Evolutionary conservation across 2,329 filamentous ascomycete species (phyloP).

Genomic region (Sphaerulina musiva): DNA sequence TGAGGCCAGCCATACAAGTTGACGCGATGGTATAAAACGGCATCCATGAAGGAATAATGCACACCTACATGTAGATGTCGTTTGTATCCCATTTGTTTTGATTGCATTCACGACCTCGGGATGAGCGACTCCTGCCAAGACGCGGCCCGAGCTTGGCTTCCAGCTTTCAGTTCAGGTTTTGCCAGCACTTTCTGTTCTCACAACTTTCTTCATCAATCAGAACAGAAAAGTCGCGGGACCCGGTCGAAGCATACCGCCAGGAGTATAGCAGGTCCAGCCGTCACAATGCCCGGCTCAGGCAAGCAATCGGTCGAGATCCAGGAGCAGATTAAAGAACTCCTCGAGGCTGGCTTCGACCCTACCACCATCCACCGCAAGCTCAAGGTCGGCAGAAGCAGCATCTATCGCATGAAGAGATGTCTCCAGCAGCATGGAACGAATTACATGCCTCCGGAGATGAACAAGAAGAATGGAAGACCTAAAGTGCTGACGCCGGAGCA

Average conservation of each 20-base stretch:
- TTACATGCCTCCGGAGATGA: constrained; percentile 31
- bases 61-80: too few relatives aligned
- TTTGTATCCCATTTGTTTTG: too few relatives aligned
- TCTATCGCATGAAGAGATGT: constrained; percentile 34
- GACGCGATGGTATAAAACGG: too few relatives aligned
- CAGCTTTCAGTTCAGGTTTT: neutral
- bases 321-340: constrained; percentile 30
- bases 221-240: constrained; percentile 5
- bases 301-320: constrained; percentile 30
- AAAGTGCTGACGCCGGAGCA: constrained; percentile 31
- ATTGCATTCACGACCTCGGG: too few relatives aligned
- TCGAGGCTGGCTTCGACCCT: constrained; percentile 32
- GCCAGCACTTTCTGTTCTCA: constrained; percentile 6
- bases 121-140: too few relatives aligned
- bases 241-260: neutral
- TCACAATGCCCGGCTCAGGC: constrained; percentile 28
- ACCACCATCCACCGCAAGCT: constrained; percentile 32
- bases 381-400: constrained; percentile 30
- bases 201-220: constrained; percentile 1
- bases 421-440: constrained; percentile 31
- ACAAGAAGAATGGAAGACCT: constrained; percentile 33
- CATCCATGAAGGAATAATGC: too few relatives aligned
- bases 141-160: too few relatives aligned
- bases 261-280: constrained; percentile 7
- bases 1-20: too few relatives aligned